Base-by-base conservation (phyloP, 495 filamentous ascomycete genomes). In the Aspergillus affinis region DNA sequence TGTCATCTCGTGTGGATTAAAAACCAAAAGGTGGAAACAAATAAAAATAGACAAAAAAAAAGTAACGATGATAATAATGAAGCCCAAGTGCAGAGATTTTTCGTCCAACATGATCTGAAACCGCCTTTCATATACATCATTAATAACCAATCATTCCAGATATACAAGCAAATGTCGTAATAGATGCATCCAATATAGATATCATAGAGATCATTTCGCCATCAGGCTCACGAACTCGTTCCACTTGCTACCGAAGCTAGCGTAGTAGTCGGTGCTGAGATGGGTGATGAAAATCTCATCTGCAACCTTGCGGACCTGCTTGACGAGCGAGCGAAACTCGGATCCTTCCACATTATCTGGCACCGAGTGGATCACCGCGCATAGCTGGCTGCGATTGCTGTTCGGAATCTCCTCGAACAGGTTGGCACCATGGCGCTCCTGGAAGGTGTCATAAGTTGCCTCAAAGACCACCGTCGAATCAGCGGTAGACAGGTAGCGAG, bases 401-500 rank as follows among this genome's bases (percentile, higher is more conserved):
- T 72, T 63, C 44, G 71, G 62, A 48, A 79, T 75, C 8, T 51
- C 60, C 32, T 67, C 61, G 60, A 79, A 72, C 23, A 72, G 56
- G 18, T 70, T 69, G n/a, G 67, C 67, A 15, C 69, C 61, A 15
- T 71, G 54, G 29, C 75, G 67, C 51, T 72, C 66, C 41, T 71
- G 69, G 66, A 78, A 81, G 47, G 72, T 78, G 47, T 64, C 65
- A 56, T 81, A 79, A 7, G 75, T 72, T 32, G 69, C 75, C 60
- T 81, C 78, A 59, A 80, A 79, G 0, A 82, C 75, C 27, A 81
- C 77, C 7, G 75, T 77, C 55, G 73, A 72, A 64, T 79, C 76
- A 60, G 76, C 74, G 5, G 68, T 69, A 29, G 65, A 36, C 54
- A 78, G 61, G 65, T 77, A 81, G 27, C 73, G 75, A 55, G 77